Conservation (phyloP, 306 rosid species). For the Prinsepia uniflora region DNA sequence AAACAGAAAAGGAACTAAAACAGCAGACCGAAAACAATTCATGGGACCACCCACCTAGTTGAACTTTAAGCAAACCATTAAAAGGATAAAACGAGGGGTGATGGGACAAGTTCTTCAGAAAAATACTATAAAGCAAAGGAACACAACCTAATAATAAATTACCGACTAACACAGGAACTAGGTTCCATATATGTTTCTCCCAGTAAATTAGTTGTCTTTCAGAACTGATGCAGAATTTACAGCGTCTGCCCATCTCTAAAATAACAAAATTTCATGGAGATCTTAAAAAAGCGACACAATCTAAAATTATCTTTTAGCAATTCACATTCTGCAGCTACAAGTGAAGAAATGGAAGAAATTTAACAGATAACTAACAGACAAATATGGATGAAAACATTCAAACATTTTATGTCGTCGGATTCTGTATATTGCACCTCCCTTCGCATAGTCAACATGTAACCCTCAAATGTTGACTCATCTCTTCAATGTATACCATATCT, state of each 20-base stretch:
- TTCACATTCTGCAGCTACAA: background rate
- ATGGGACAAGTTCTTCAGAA: too few relatives aligned
- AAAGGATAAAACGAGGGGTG: background rate
- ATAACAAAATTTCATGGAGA: background rate
- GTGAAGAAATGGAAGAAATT: background rate
- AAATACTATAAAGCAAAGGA: background rate
- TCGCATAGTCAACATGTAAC: background rate
- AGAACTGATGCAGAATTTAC: background rate
- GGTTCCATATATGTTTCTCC: background rate
- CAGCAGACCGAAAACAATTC: background rate
- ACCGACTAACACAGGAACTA: background rate
- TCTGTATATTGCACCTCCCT: background rate
- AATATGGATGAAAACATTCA: background rate
- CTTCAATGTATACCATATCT: background rate
- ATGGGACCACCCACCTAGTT: background rate
- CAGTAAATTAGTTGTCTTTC: background rate
- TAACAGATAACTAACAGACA: background rate
- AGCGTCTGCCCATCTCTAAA: background rate
- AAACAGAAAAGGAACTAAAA: background rate
- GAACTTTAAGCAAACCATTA: background rate
- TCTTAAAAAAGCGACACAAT: background rate
- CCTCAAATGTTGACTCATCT: constrained; percentile 1
- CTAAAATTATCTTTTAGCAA: background rate
- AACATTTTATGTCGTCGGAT: background rate
- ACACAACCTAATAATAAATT: too few relatives aligned